Conservation (phyloP, 441 rosid species). For the Euphorbia corollata region DNA sequence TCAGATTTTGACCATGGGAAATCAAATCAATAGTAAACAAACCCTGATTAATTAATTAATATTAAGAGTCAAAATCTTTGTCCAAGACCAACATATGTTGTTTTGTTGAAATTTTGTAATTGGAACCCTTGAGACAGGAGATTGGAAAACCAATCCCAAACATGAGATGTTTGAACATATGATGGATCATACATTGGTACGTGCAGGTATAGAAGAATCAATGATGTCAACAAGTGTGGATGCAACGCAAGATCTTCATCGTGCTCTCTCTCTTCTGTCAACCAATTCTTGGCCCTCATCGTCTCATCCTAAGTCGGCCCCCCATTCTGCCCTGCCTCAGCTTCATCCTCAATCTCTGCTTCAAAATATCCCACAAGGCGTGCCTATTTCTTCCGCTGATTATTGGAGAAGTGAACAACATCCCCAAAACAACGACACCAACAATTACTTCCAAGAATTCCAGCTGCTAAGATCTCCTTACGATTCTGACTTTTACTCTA, state of each 20-base stretch:
- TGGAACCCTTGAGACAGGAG: too few species aligned
- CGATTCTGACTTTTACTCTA: constrained; percentile 36
- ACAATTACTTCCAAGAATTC: constrained; percentile 40
- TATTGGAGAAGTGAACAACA: constrained; percentile 43
- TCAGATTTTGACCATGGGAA: too few species aligned
- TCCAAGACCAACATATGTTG: too few species aligned
- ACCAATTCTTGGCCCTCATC: constrained; percentile 45
- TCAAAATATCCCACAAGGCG: constrained; percentile 28
- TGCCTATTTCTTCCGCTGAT: constrained; percentile 31
- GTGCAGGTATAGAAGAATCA: constrained; percentile 46
- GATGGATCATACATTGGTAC: too few species aligned
- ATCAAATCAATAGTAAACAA: too few species aligned
- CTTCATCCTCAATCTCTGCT: background rate
- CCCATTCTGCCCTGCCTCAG: constrained; percentile 27
- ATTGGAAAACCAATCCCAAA: too few species aligned
- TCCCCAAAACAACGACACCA: constrained; percentile 24
- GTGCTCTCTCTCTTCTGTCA: constrained; percentile 99
- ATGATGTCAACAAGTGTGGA: constrained; percentile 46
- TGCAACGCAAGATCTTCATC: constrained; percentile 51
- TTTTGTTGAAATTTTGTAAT: too few species aligned
- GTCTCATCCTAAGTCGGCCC: constrained; percentile 34
- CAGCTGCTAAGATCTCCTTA: constrained; percentile 35
- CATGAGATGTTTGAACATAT: too few species aligned
- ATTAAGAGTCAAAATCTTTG: too few species aligned
- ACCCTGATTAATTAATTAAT: too few species aligned